phyloP scores from a whole-genome alignment of 345 rosid genomes.

The Gossypium sturtianum region DNA sequence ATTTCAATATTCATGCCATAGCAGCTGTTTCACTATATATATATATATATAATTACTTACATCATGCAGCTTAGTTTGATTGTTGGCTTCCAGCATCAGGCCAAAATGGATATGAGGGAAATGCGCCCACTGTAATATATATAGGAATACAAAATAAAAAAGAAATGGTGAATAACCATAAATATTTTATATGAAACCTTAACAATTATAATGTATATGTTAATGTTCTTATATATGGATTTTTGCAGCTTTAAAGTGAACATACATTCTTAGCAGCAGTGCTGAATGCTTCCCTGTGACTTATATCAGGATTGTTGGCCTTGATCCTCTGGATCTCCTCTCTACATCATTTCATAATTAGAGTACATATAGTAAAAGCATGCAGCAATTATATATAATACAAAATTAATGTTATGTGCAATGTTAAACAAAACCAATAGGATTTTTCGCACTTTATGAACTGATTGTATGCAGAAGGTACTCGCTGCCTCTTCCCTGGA shows the following conservation, averaged over 20 bases:
- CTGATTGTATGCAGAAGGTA: conserved; percentile 97
- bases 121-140: conserved; percentile 45
- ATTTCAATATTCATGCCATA: too few relatives aligned
- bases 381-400: not conserved
- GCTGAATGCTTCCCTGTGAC: conserved; percentile 98
- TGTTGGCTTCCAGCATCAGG: conserved; percentile 5
- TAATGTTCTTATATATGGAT: not conserved
- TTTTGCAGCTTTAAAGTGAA: not conserved
- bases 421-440: not conserved
- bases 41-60: not conserved
- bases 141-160: not conserved
- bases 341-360: conserved; percentile 24
- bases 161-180: not conserved
- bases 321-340: conserved; percentile 99
- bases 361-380: not conserved
- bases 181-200: not conserved
- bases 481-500: conserved; percentile 97
- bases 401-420: not conserved
- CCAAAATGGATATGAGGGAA: conserved; percentile 13
- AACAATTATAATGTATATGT: too few relatives aligned
- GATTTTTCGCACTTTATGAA: conserved; percentile 68
- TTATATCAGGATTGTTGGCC: conserved; percentile 90
- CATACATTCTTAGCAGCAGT: conserved; percentile 80
- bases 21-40: too few relatives aligned
- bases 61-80: conserved; percentile 2